These are phyloP conservation scores for Kwoniella shivajii DNA, from an alignment of 1,284 basidiomycete genomes.

Conservation along the genomic window DNA sequence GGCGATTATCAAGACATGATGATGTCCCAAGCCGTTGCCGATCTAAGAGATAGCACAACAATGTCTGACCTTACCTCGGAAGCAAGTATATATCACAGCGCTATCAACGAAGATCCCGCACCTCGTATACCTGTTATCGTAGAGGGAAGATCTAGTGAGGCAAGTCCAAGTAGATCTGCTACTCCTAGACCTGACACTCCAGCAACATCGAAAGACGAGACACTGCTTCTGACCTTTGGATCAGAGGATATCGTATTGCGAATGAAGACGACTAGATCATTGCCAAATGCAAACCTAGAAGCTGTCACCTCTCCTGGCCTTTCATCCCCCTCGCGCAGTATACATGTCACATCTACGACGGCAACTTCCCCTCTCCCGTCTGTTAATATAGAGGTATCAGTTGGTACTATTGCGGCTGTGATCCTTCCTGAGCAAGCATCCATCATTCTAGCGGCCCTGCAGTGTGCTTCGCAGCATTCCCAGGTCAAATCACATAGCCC, in stretches of 20 bases:
- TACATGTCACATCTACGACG: not conserved
- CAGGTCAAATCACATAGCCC: not conserved
- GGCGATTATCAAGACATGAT: conserved; percentile 46
- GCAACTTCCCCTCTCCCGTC: conserved; percentile 13
- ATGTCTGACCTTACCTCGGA: conserved; percentile 22
- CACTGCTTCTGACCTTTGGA: conserved; percentile 43
- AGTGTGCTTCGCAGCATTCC: conserved; percentile 1
- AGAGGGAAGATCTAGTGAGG: not conserved
- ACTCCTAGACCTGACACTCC: conserved; percentile 31
- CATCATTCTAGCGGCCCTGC: conserved; percentile 30
- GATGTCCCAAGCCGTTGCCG: conserved; percentile 57
- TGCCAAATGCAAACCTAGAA: not conserved
- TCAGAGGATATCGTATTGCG: conserved; percentile 44
- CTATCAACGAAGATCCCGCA: conserved; percentile 23
- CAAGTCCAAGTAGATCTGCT: conserved; percentile 15
- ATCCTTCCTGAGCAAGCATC: conserved; percentile 35
- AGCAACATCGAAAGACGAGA: not conserved
- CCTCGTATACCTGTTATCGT: not conserved
- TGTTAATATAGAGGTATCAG: conserved; percentile 24
- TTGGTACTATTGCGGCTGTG: conserved; percentile 34
- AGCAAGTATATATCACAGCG: conserved; percentile 43
- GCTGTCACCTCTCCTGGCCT: not conserved
- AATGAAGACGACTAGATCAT: conserved; percentile 31
- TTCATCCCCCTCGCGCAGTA: not conserved
- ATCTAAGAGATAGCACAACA: conserved; percentile 53